Percentiles rank a stretch among this genome's conserved stretches.
These are phyloP conservation scores for Corniculantispora saksenae DNA, from an alignment of 2,329 filamentous ascomycete genomes.

Conservation along the genomic window DNA sequence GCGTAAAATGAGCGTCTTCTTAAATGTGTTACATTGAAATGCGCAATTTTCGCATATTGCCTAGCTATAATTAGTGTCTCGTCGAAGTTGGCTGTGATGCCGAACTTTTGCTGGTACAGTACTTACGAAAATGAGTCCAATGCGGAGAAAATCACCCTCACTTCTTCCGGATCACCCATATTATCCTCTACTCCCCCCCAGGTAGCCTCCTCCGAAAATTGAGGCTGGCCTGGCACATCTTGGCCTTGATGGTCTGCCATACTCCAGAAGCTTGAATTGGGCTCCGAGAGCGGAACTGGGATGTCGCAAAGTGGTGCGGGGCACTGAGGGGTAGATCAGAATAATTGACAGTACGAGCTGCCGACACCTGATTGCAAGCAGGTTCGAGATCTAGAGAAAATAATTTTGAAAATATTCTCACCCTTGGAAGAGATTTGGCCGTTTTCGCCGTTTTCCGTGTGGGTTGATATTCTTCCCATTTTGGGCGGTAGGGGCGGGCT, in stretches of 20 bases:
- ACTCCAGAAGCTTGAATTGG: not conserved
- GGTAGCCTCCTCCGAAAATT: not conserved
- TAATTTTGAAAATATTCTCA: not conserved
- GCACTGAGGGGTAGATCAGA: not conserved
- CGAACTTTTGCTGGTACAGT: not conserved
- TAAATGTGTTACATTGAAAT: slow-evolving; percentile 88
- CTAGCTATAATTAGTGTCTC: slow-evolving; percentile 44
- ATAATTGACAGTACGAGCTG: not conserved
- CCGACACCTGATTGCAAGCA: not conserved
- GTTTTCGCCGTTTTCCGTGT: not conserved
- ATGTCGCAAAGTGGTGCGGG: not conserved
- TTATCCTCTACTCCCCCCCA: slow-evolving; percentile 20
- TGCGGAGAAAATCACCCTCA: slow-evolving; percentile 74
- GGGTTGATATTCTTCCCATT: slow-evolving; percentile 12
- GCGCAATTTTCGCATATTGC: slow-evolving; percentile 81
- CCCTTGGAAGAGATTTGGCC: not conserved
- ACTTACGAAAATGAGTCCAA: slow-evolving; percentile 88
- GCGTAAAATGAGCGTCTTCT: slow-evolving; percentile 92
- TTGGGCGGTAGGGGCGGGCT: not conserved
- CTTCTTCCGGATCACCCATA: slow-evolving; percentile 72
- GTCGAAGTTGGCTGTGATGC: not conserved
- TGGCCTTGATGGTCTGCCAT: not conserved
- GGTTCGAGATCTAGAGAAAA: not conserved
- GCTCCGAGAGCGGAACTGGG: not conserved
- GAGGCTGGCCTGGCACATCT: not conserved